These are phyloP conservation scores for Beta vulgaris DNA, from an alignment of 148 eudicot genomes.

Conservation along the genomic window DNA sequence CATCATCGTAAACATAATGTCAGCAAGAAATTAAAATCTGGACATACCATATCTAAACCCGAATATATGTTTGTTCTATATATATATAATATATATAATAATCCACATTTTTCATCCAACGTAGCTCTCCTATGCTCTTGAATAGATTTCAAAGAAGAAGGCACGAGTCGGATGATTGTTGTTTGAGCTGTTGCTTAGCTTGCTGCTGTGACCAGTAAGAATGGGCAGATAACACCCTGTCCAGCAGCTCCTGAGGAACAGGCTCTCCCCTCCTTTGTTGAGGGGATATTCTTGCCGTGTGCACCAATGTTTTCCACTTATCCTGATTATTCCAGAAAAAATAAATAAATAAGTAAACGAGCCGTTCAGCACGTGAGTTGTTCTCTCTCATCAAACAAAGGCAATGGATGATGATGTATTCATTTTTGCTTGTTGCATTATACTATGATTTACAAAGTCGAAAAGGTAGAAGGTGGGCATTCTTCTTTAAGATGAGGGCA, in stretches of 20 bases:
- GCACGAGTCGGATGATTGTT: conserved; percentile 51
- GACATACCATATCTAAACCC: conserved; percentile 30
- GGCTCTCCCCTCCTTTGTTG: conserved; percentile 98
- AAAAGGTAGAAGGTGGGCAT: conserved; percentile 3
- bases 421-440: conserved; percentile 3
- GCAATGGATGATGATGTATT: neutral
- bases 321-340: conserved; percentile 43
- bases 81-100: conserved; percentile 28
- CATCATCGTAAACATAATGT: conserved; percentile 19
- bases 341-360: neutral
- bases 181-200: conserved; percentile 69
- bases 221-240: conserved; percentile 80
- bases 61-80: conserved; percentile 21
- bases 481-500: neutral
- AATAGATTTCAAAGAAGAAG: conserved; percentile 44
- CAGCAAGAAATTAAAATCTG: conserved; percentile 19
- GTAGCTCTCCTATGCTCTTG: neutral
- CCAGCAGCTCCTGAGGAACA: conserved; percentile 83
- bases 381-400: neutral
- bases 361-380: neutral
- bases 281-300: conserved; percentile 89
- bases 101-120: conserved; percentile 17
- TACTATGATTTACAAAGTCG: neutral
- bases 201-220: conserved; percentile 83
- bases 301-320: conserved; percentile 97